A percentile compares a stretch with the other conserved stretches of the same genome.
phyloP scores from a whole-genome alignment of 192 early-diverging fungal genomes.

The Entomortierella parvispora region DNA sequence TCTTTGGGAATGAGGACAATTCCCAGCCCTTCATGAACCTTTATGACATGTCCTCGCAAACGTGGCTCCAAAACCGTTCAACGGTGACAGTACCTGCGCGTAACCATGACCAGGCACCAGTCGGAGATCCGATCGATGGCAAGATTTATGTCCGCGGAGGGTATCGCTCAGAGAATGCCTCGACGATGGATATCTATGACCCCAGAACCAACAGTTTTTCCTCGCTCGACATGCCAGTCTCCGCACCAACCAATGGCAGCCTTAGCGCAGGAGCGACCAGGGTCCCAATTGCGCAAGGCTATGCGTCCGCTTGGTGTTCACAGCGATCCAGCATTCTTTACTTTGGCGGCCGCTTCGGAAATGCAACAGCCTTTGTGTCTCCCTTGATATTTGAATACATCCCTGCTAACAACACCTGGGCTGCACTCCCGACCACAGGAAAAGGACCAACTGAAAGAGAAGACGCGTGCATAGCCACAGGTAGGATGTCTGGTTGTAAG shows the following conservation, averaged over 20 bases:
- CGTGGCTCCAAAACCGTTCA: conserved; percentile 17
- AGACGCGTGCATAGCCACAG: conserved; percentile 29
- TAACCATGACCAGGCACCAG: neutral
- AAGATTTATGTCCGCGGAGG: conserved; percentile 39
- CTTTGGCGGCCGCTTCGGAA: conserved; percentile 17
- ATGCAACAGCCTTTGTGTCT: neutral
- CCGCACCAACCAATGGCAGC: neutral
- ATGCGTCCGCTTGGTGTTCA: conserved; percentile 10
- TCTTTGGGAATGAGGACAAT: conserved; percentile 16
- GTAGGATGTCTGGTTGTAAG: neutral
- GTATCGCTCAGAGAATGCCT: neutral
- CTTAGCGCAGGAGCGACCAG: conserved; percentile 12
- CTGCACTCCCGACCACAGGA: conserved; percentile 7
- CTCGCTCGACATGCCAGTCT: conserved; percentile 3
- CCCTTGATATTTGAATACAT: conserved; percentile 23
- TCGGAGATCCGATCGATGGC: conserved; percentile 28
- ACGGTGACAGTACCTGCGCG: neutral
- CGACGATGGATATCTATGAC: conserved; percentile 32
- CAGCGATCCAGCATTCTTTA: conserved; percentile 27
- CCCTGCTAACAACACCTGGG: conserved; percentile 20
- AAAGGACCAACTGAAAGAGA: conserved; percentile 5
- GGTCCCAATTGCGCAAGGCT: conserved; percentile 14
- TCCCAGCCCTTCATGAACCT: conserved; percentile 9
- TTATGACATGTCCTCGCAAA: conserved; percentile 7
- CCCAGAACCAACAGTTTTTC: conserved; percentile 11